Evolutionary conservation across 1,284 basidiomycete species (phyloP).

Genomic region (Ustilago loliicola): DNA sequence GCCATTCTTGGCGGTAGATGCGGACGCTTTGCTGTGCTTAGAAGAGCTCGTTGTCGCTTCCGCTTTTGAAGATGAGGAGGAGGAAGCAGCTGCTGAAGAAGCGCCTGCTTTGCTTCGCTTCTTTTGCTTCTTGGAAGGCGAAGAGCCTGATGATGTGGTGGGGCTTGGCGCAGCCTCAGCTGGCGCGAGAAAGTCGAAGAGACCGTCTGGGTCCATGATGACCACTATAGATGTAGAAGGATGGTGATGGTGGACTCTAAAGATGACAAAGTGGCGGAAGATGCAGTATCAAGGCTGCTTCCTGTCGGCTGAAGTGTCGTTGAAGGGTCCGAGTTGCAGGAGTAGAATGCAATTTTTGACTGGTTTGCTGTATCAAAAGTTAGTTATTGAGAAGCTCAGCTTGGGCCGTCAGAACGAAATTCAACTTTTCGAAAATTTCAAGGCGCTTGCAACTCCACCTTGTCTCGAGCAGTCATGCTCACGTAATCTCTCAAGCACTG

Average conservation of each 20-base stretch:
- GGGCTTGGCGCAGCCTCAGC: slow-evolving; percentile 36
- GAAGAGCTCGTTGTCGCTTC: slow-evolving; percentile 4
- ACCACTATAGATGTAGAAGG: not conserved
- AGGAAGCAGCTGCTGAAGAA: slow-evolving; percentile 14
- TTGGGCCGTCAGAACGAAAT: slow-evolving; percentile 9
- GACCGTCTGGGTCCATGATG: slow-evolving; percentile 57
- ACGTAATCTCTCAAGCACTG: not conserved
- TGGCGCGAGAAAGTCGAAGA: slow-evolving; percentile 54
- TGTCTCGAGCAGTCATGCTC: slow-evolving; percentile 7
- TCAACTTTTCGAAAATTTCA: slow-evolving; percentile 17
- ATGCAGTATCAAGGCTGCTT: not conserved
- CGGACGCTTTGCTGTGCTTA: not conserved
- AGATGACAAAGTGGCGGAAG: not conserved
- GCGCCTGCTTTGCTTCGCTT: slow-evolving; percentile 44
- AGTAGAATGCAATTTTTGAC: slow-evolving; percentile 7
- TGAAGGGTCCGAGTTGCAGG: slow-evolving; percentile 10
- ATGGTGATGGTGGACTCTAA: slow-evolving; percentile 11
- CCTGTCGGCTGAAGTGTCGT: not conserved
- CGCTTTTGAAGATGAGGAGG: slow-evolving; percentile 16
- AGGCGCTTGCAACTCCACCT: slow-evolving; percentile 19
- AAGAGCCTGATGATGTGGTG: slow-evolving; percentile 30
- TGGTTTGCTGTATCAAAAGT: slow-evolving; percentile 13
- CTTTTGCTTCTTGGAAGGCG: slow-evolving; percentile 48
- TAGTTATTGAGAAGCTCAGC: slow-evolving; percentile 8
- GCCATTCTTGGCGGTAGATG: slow-evolving; percentile 6